phyloP scores from a whole-genome alignment of 441 rosid species.

The Corymbia calophylla region DNA sequence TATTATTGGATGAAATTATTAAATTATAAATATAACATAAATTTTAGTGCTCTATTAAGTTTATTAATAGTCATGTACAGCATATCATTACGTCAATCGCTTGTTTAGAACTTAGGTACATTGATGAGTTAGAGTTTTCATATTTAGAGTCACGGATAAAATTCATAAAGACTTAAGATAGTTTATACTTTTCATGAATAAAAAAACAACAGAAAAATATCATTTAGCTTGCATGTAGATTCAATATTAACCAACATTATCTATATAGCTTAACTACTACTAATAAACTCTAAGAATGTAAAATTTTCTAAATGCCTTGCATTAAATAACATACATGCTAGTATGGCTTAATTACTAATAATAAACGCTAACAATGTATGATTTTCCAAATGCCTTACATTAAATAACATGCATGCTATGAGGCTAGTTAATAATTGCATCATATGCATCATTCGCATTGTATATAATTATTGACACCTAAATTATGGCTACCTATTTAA shows the following conservation, averaged over 20 bases:
- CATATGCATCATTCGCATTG: background rate
- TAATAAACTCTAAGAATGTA: no score
- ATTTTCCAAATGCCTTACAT: no score
- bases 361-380: no score
- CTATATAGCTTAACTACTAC: no score
- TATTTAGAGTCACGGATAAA: background rate
- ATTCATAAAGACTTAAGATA: background rate
- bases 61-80: background rate
- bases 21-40: no score
- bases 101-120: background rate
- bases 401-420: no score
- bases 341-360: no score
- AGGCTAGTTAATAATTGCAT: background rate
- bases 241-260: no score
- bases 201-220: no score
- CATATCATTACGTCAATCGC: background rate
- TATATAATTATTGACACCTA: background rate
- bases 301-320: background rate
- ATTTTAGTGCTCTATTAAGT: fast-evolving
- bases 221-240: background rate
- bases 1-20: background rate
- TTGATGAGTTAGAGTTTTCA: background rate
- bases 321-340: background rate
- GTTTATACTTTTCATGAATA: background rate
- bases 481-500: background rate